These are phyloP conservation scores for Boechera divaricarpa DNA, from an alignment of 345 rosid genomes.

Conservation along the genomic window DNA sequence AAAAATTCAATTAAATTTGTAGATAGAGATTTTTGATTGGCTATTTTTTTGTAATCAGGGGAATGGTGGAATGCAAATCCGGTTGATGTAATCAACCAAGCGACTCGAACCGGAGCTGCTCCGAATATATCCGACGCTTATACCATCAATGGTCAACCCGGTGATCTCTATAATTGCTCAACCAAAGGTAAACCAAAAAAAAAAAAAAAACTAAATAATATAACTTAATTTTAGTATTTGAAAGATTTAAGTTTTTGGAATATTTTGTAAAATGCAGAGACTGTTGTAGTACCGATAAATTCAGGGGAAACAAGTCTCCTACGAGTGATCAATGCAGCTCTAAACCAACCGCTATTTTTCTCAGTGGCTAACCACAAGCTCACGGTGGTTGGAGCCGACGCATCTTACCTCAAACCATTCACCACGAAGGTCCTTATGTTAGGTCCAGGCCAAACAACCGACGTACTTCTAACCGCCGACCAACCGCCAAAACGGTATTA, in stretches of 20 bases:
- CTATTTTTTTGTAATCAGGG: slow-evolving; percentile 46
- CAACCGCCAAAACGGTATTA: slow-evolving; percentile 74
- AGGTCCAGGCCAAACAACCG: slow-evolving; percentile 97
- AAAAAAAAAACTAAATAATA: background rate
- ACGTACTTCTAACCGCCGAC: slow-evolving; percentile 76
- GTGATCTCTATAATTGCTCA: slow-evolving; percentile 91
- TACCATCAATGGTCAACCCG: slow-evolving; percentile 94
- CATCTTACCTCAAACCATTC: slow-evolving; percentile 79
- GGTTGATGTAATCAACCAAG: slow-evolving; percentile 68
- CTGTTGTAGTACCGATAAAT: slow-evolving; percentile 66
- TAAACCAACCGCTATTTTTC: slow-evolving; percentile 89
- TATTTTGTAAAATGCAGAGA: slow-evolving; percentile 55
- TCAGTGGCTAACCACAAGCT: slow-evolving; percentile 78
- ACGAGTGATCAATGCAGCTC: slow-evolving; percentile 79
- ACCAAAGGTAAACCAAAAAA: slow-evolving; percentile 56
- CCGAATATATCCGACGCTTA: slow-evolving; percentile 82
- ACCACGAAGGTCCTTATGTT: slow-evolving; percentile 75
- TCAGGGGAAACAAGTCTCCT: slow-evolving; percentile 81
- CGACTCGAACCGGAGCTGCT: slow-evolving; percentile 73
- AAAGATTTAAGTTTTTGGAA: background rate
- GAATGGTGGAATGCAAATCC: slow-evolving; percentile 99
- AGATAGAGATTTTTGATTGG: too few species aligned
- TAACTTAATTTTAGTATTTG: background rate
- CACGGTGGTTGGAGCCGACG: slow-evolving; percentile 93
- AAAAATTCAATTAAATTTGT: too few species aligned